Percentiles rank a stretch among this genome's conserved stretches.
phyloP scores from a whole-genome alignment of 441 rosid species.

The Viola pubescens region DNA sequence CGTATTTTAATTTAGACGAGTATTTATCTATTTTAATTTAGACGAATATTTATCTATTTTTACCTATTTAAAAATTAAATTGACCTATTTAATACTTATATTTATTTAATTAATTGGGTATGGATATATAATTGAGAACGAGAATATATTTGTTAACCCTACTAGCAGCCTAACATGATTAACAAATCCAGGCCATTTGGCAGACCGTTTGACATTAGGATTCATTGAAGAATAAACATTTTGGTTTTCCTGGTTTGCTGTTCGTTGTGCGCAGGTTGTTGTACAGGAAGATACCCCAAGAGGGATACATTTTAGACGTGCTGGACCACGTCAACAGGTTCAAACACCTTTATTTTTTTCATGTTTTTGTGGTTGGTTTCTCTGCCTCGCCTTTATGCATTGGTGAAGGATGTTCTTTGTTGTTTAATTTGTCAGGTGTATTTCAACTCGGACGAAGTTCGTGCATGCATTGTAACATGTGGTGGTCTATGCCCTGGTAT shows the following conservation, averaged over 20 bases:
- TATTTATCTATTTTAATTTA: too few relatives aligned
- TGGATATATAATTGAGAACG: too few relatives aligned
- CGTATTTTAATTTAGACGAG: too few relatives aligned
- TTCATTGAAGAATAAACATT: neutral
- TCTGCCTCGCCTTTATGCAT: neutral
- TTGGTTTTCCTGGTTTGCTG: neutral
- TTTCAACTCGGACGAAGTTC: slow-evolving; percentile 64
- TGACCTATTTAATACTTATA: too few relatives aligned
- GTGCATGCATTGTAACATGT: slow-evolving; percentile 83
- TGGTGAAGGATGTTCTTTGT: neutral
- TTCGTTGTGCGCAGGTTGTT: slow-evolving; percentile 35
- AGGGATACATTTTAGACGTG: slow-evolving; percentile 80
- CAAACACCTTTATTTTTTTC: neutral
- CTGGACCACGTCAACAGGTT: slow-evolving; percentile 89
- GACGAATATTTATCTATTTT: too few relatives aligned
- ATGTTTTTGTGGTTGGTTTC: neutral
- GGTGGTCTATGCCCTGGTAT: slow-evolving; percentile 92
- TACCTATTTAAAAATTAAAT: too few relatives aligned
- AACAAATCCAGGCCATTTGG: neutral
- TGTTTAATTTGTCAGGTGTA: slow-evolving; percentile 34
- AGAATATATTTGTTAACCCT: neutral
- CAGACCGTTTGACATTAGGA: neutral
- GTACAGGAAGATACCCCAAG: slow-evolving; percentile 70
- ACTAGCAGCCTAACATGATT: neutral
- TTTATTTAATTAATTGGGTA: too few relatives aligned